These are phyloP conservation scores for Backusella luteola DNA, from an alignment of 192 early-diverging fungal genomes.

Conservation along the genomic window DNA sequence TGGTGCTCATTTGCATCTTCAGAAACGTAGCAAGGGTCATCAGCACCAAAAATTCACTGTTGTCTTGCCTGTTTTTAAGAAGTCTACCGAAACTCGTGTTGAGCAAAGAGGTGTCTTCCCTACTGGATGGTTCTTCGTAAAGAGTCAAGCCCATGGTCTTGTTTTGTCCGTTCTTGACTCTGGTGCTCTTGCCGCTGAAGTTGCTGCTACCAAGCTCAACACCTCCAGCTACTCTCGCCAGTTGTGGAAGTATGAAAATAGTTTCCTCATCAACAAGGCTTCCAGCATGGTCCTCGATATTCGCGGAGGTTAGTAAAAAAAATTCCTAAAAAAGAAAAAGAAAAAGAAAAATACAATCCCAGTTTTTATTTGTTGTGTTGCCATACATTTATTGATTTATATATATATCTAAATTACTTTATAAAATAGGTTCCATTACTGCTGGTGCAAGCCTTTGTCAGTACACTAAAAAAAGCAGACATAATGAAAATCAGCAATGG, in stretches of 20 bases:
- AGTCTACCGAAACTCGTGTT: not conserved
- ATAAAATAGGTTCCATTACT: conserved; percentile 16
- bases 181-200: conserved; percentile 27
- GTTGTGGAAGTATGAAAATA: conserved; percentile 37
- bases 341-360: conserved; percentile 5
- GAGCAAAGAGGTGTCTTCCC: conserved; percentile 22
- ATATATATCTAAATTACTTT: not conserved
- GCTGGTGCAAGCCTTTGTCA: conserved; percentile 22
- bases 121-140: conserved; percentile 43
- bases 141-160: conserved; percentile 24
- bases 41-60: conserved; percentile 22
- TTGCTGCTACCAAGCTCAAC: conserved; percentile 22
- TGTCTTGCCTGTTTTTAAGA: conserved; percentile 34
- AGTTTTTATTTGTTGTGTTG: not conserved
- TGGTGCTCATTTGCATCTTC: conserved; percentile 29
- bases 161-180: conserved; percentile 34
- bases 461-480: conserved; percentile 18
- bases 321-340: conserved; percentile 9
- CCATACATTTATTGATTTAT: conserved; percentile 2
- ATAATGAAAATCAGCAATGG: conserved; percentile 31
- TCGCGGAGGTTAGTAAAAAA: conserved; percentile 24
- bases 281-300: conserved; percentile 37
- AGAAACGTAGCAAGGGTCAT: conserved; percentile 10
- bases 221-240: conserved; percentile 30
- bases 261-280: conserved; percentile 38